Conservation (phyloP, 2,329 filamentous ascomycete genomes). For the Fusarium sp. region DNA sequence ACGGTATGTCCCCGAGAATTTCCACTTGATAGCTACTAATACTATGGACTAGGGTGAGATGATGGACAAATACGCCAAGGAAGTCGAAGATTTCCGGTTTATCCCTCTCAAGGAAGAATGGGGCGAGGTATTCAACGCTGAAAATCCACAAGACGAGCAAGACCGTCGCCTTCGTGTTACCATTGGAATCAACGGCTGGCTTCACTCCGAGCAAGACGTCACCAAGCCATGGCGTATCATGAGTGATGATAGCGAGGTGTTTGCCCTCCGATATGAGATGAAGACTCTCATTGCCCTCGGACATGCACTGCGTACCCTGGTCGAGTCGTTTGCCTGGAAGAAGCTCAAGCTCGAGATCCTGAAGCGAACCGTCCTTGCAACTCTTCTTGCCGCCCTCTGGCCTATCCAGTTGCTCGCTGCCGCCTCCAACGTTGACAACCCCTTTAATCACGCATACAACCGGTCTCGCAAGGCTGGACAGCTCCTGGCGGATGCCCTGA, state of each 20-base stretch:
- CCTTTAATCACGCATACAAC: slow-evolving; percentile 81
- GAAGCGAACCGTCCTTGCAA: slow-evolving; percentile 76
- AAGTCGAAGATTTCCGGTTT: slow-evolving; percentile 86
- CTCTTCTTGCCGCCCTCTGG: slow-evolving; percentile 76
- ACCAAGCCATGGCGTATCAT: slow-evolving; percentile 84
- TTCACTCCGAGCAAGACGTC: slow-evolving; percentile 80
- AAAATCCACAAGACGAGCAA: slow-evolving; percentile 42
- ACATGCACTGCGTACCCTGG: slow-evolving; percentile 76
- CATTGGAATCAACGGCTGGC: slow-evolving; percentile 90
- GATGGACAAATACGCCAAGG: slow-evolving; percentile 88
- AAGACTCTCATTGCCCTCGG: slow-evolving; percentile 82
- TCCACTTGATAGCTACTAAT: slow-evolving; percentile 21
- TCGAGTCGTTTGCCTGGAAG: slow-evolving; percentile 81
- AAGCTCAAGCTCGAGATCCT: slow-evolving; percentile 81
- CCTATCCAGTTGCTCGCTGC: slow-evolving; percentile 75
- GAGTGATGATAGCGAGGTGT: slow-evolving; percentile 79
- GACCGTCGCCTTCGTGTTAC: slow-evolving; percentile 77
- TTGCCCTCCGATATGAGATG: slow-evolving; percentile 87
- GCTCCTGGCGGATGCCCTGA: slow-evolving; percentile 84
- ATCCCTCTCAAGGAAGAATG: slow-evolving; percentile 73
- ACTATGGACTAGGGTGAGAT: slow-evolving; percentile 71
- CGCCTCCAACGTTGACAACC: slow-evolving; percentile 81
- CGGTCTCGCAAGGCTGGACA: slow-evolving; percentile 84
- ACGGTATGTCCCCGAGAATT: slow-evolving; percentile 53
- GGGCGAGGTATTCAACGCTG: slow-evolving; percentile 45